phyloP scores from a whole-genome alignment of 2,329 filamentous ascomycete genomes.

The Aspergillus pseudoterreus region DNA sequence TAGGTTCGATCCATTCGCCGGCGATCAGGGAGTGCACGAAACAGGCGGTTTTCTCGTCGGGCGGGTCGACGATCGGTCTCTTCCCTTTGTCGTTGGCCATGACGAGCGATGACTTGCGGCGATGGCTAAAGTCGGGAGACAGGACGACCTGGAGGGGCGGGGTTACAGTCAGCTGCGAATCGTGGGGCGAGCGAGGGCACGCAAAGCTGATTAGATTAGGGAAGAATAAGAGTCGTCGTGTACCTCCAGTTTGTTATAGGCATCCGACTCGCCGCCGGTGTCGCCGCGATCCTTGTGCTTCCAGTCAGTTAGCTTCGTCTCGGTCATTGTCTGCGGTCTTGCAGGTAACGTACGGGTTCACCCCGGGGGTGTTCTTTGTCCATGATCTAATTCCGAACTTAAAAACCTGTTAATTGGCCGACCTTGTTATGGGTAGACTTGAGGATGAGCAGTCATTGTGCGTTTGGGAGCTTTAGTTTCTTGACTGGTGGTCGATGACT shows the following conservation, averaged over 20 bases:
- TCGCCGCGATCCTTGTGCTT: neutral
- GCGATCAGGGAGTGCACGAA: constrained; percentile 59
- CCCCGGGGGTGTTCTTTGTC: neutral
- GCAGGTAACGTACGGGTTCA: neutral
- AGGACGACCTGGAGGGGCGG: constrained; percentile 50
- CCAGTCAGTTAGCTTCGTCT: neutral
- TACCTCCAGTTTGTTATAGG: neutral
- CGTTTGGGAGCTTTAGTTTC: neutral
- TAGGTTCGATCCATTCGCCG: constrained; percentile 25
- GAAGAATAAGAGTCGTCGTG: neutral
- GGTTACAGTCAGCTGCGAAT: neutral
- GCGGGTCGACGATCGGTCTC: constrained; percentile 32
- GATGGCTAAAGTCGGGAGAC: constrained; percentile 48
- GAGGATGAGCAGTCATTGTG: neutral
- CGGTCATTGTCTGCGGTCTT: neutral
- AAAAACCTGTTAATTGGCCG: neutral
- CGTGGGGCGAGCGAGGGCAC: neutral
- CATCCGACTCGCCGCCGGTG: neutral
- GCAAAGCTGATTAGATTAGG: neutral
- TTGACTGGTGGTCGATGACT: neutral
- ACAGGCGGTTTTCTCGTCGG: constrained; percentile 50
- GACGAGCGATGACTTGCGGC: constrained; percentile 60
- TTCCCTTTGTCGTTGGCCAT: constrained; percentile 39
- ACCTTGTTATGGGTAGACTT: neutral
- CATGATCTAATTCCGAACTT: neutral